phyloP scores from a whole-genome alignment of 1,284 basidiomycete species.

The Papiliotrema terrestris region DNA sequence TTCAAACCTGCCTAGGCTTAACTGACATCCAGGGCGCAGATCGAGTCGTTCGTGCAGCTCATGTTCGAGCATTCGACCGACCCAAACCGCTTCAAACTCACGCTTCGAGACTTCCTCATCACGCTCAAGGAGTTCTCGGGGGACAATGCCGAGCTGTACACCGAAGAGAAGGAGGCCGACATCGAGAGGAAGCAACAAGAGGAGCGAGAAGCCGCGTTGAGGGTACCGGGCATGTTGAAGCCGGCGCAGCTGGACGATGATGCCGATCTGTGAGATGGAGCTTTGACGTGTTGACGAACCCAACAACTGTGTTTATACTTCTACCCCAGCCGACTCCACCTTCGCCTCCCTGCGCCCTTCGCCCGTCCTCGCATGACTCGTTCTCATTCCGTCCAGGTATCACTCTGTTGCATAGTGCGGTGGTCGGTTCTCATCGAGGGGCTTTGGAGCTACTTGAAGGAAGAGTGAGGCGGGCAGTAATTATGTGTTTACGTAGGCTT shows the following conservation, averaged over 20 bases:
- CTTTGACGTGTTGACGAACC: not conserved
- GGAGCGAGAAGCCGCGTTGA: conserved; percentile 83
- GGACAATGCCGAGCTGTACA: conserved; percentile 78
- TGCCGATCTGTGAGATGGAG: conserved; percentile 47
- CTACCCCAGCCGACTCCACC: not conserved
- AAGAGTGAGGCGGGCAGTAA: not conserved
- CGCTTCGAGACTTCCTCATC: conserved; percentile 75
- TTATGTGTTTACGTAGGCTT: not conserved
- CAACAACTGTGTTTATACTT: not conserved
- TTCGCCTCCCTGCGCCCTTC: not conserved
- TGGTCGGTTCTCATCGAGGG: too few relatives aligned
- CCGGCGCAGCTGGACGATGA: conserved; percentile 85
- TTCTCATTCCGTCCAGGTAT: too few relatives aligned
- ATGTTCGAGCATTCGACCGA: conserved; percentile 85
- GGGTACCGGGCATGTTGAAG: conserved; percentile 98
- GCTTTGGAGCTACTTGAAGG: too few relatives aligned
- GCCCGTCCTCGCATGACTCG: too few relatives aligned
- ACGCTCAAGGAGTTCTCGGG: conserved; percentile 87
- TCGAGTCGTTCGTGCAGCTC: conserved; percentile 73
- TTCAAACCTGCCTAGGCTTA: not conserved
- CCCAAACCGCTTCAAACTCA: conserved; percentile 87
- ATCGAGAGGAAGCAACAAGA: conserved; percentile 63
- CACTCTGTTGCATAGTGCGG: too few relatives aligned
- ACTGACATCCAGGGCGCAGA: conserved; percentile 55
- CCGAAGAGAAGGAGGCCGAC: conserved; percentile 94